phyloP scores from a whole-genome alignment of 164 flowering plant species.

The Annona squamosa region DNA sequence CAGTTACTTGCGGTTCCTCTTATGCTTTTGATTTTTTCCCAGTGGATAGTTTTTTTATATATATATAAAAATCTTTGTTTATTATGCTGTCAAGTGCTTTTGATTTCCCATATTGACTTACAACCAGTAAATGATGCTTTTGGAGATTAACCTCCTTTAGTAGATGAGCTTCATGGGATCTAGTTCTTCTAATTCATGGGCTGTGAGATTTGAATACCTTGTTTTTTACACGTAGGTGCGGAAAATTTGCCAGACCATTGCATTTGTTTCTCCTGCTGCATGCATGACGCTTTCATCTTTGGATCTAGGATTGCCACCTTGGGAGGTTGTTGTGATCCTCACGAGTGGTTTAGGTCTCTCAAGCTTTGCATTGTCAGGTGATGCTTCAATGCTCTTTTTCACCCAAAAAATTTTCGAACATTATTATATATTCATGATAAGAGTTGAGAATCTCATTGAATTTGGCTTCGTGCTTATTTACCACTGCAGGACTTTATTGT shows the following conservation, averaged over 20 bases:
- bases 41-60: no score
- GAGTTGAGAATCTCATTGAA: background rate
- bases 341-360: constrained; percentile 87
- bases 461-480: background rate
- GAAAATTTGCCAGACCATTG: constrained; percentile 86
- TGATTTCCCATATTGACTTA: background rate
- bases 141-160: background rate
- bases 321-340: constrained; percentile 80
- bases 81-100: background rate
- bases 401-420: background rate
- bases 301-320: constrained; percentile 82
- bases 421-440: no score
- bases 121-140: background rate
- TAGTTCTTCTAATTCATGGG: background rate
- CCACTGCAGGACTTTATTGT: constrained; percentile 77
- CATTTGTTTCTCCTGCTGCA: constrained; percentile 83
- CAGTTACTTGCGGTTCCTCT: background rate
- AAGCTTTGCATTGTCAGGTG: constrained; percentile 96
- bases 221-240: constrained; percentile 51
- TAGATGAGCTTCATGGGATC: background rate
- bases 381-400: background rate
- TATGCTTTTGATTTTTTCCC: background rate
- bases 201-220: constrained; percentile 6
- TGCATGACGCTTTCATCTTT: constrained; percentile 84
- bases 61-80: background rate